Evolutionary conservation across 352 stramenopile species (phyloP).

Genomic region (Globisporangium solare): DNA sequence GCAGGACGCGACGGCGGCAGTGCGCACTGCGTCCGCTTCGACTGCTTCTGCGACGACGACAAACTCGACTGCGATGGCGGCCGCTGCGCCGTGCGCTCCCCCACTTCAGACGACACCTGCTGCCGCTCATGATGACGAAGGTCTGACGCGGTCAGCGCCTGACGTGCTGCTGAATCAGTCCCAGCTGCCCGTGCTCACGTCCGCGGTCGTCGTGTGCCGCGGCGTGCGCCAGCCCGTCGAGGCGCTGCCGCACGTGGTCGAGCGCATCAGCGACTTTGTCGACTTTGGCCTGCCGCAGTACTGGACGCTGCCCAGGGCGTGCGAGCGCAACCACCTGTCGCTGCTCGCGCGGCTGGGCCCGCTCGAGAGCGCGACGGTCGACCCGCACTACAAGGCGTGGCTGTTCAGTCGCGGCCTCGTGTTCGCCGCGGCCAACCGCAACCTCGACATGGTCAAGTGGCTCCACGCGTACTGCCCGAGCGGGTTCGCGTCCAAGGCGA

Average conservation of each 20-base stretch:
- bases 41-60: no score
- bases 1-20: no score
- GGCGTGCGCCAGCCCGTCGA: slow-evolving; percentile 5
- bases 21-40: no score
- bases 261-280: slow-evolving; percentile 15
- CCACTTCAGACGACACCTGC: background rate
- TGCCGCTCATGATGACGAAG: background rate
- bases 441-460: slow-evolving; percentile 15
- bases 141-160: background rate
- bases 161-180: slow-evolving; percentile 2
- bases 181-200: slow-evolving; percentile 10
- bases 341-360: slow-evolving; percentile 7
- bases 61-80: no score
- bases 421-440: slow-evolving; percentile 6
- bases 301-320: slow-evolving; percentile 12
- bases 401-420: slow-evolving; percentile 9
- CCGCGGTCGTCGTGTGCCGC: slow-evolving; percentile 9
- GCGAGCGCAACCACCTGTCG: slow-evolving; percentile 10
- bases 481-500: slow-evolving; percentile 11
- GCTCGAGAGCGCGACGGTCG: slow-evolving; percentile 4
- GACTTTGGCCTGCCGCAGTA: slow-evolving; percentile 11
- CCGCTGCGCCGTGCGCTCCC: background rate
- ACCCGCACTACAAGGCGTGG: slow-evolving; percentile 7
- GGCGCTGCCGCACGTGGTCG: slow-evolving; percentile 10
- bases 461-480: slow-evolving; percentile 15